phyloP scores from a whole-genome alignment of 352 stramenopile genomes.

The Pythium volutum region DNA sequence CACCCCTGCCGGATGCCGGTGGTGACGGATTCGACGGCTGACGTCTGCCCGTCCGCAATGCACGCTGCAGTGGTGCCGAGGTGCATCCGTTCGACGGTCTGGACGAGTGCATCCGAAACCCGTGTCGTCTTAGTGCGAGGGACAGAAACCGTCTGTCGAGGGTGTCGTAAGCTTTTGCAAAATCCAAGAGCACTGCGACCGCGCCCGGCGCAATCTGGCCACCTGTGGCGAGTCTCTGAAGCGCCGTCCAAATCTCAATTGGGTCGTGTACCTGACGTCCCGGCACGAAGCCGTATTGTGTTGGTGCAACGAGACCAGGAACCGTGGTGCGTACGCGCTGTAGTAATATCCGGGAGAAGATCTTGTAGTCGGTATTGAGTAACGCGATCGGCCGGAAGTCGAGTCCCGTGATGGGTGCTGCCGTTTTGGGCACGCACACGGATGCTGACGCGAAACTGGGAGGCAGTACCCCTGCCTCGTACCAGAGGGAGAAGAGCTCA shows the following conservation, averaged over 20 bases:
- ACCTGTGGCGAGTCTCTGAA: not conserved
- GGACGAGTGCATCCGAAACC: no score
- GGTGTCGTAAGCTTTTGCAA: no score
- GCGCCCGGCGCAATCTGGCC: no score
- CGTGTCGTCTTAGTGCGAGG: no score
- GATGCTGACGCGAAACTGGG: not conserved
- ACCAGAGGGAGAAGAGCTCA: not conserved
- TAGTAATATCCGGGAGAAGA: slow-evolving; percentile 7
- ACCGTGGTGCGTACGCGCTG: not conserved
- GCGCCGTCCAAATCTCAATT: slow-evolving; percentile 6
- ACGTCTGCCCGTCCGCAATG: no score
- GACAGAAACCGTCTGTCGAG: no score
- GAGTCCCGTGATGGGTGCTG: not conserved
- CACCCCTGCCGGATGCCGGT: no score
- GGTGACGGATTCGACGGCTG: no score
- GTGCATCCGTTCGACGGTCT: no score
- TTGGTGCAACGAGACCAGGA: not conserved
- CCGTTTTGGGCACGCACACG: slow-evolving; percentile 6
- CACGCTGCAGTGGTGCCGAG: no score
- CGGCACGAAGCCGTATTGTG: slow-evolving; percentile 11
- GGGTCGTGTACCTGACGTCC: slow-evolving; percentile 6
- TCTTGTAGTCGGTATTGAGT: slow-evolving; percentile 15
- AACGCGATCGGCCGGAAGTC: slow-evolving; percentile 10
- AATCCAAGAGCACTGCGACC: no score
- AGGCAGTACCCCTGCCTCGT: not conserved